Base-by-base conservation (phyloP, 2,329 filamentous ascomycete species). In the Fusarium ambrosium region DNA sequence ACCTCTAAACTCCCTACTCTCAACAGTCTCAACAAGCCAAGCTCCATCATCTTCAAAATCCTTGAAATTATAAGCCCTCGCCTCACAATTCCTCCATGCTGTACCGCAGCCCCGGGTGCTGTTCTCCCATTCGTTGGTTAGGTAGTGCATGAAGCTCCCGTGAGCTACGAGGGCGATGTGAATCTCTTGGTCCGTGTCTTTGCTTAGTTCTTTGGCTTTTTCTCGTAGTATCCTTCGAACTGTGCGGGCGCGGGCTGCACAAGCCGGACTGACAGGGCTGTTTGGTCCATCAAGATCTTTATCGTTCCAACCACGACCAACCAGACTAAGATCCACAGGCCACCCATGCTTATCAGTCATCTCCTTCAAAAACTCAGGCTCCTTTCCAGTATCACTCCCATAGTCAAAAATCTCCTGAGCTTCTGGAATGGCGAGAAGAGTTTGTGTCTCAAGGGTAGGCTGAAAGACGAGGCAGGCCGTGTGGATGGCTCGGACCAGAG, bases 401-500 rank as follows among this genome's bases (percentile, higher is more conserved):
- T 75, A 72, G n/a, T 75, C 73, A 3, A 61, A 71, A 20, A 75
- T 71, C 29, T 75, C 73, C 13, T 75, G 73, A 1, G 73, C 73
- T 10, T 76, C 73, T 1, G 73, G 73, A 16, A 75, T 67, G 20
- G 73, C 73, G 37, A 75, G 22, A 6, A 75, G 71, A 2, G 43
- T 51, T 27, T 69, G 63, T 22, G 32, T 58, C 39, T 75, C 56
- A 1, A 75, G 36, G 10, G 73, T 71, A 1, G 65, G 37, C 6
- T 58, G 9, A 4, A 75, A 75, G 2, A 76, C 36, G 7, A 75
- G 61, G 27, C 11, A 66, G 2, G 73, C 60, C 2, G 73, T 75
- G 24, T 76, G 73, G 14, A 75, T 32, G 20, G 73, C 66, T 11
- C 73, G 36, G 6, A 61, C 59, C 70, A 75, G 41, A 0, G 73